A percentile compares a stretch with the other conserved stretches of the same genome.
Evolutionary conservation across 768 basidiomycete genomes (phyloP).

Genomic region (Rhizopogon rudus): DNA sequence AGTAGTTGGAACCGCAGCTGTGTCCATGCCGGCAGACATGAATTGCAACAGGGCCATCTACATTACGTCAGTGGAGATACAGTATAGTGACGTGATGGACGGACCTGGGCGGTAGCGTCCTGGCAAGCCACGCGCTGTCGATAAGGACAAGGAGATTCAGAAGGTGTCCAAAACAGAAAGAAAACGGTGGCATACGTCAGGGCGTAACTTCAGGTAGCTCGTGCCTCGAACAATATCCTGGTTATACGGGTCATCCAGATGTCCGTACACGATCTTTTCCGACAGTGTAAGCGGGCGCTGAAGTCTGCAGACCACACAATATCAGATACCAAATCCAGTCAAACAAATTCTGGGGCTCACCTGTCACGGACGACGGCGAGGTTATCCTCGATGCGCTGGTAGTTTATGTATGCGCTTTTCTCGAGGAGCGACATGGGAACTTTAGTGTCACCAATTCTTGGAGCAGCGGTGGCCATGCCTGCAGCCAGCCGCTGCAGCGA

Average conservation of each 20-base stretch:
- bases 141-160: conserved; percentile 6
- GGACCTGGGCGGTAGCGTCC: conserved; percentile 84
- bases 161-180: neutral
- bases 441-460: conserved; percentile 85
- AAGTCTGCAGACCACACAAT: conserved; percentile 44
- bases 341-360: conserved; percentile 33
- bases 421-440: conserved; percentile 87
- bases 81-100: conserved; percentile 16
- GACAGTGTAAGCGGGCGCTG: conserved; percentile 89
- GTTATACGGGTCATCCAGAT: conserved; percentile 89
- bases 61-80: conserved; percentile 22
- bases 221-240: conserved; percentile 89
- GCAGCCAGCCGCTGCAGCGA: conserved; percentile 48
- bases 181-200: conserved; percentile 66
- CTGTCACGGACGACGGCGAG: conserved; percentile 81
- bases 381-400: conserved; percentile 98
- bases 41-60: conserved; percentile 99
- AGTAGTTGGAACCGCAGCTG: conserved; percentile 95
- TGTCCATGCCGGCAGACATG: conserved; percentile 99
- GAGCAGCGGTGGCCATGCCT: conserved; percentile 78
- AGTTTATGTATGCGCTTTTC: conserved; percentile 83
- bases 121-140: conserved; percentile 81
- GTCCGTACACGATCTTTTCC: conserved; percentile 97
- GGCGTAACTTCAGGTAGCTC: conserved; percentile 96
- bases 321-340: neutral